Percentiles rank a stretch among this genome's conserved stretches.
phyloP scores from a whole-genome alignment of 352 stramenopile genomes.

The Phytophthora uliginosa region DNA sequence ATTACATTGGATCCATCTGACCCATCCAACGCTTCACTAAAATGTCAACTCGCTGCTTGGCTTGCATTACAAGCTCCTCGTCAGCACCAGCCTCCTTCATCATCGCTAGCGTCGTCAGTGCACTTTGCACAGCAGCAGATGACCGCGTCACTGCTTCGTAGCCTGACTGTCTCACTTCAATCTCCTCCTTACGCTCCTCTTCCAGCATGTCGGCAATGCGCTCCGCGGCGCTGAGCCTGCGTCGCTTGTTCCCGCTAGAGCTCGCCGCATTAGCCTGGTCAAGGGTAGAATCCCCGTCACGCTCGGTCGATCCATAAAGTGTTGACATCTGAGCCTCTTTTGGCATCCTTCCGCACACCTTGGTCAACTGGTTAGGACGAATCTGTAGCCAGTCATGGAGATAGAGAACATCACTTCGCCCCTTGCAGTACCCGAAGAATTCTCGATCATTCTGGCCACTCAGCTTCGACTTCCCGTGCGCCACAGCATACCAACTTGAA shows the following conservation, averaged over 20 bases:
- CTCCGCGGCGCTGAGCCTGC: too few relatives aligned
- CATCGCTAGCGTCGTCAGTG: neutral
- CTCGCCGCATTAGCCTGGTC: too few relatives aligned
- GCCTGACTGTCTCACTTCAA: too few relatives aligned
- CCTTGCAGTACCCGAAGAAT: neutral
- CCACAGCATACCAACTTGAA: neutral
- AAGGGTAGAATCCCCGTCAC: too few relatives aligned
- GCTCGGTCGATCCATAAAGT: too few relatives aligned
- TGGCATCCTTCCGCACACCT: neutral
- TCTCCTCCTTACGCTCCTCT: too few relatives aligned
- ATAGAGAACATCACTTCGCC: neutral
- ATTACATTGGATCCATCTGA: too few relatives aligned
- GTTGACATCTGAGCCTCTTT: neutral
- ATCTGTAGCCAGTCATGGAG: neutral
- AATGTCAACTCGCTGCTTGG: too few relatives aligned
- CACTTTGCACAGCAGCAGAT: neutral
- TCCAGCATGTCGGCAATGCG: too few relatives aligned
- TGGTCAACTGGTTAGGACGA: neutral
- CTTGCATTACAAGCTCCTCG: too few relatives aligned
- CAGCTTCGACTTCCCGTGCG: neutral
- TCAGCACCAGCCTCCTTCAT: neutral
- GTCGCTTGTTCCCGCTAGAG: too few relatives aligned
- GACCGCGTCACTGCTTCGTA: neutral
- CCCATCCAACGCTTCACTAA: too few relatives aligned
- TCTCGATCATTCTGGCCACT: neutral